phyloP scores from a whole-genome alignment of 495 filamentous ascomycete species.

The Cairneyella variabilis region DNA sequence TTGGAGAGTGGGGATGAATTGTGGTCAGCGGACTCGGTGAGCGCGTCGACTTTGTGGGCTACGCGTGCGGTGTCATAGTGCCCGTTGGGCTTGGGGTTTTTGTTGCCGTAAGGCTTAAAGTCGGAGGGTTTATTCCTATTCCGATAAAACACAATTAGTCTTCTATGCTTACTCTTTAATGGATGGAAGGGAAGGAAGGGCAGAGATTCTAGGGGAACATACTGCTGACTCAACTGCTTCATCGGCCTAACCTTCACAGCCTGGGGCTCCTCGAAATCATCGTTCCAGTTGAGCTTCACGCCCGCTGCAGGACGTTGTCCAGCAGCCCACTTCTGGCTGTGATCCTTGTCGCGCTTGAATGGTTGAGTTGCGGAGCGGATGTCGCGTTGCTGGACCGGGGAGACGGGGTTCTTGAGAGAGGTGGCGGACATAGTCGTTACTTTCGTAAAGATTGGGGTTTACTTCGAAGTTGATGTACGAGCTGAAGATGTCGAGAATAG shows the following conservation, averaged over 20 bases:
- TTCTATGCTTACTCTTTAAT: too few relatives aligned
- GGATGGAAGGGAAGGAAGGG: too few relatives aligned
- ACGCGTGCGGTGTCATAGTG: neutral
- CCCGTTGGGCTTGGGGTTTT: slow-evolving; percentile 18
- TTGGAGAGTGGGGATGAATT: slow-evolving; percentile 14
- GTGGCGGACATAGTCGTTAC: slow-evolving; percentile 14
- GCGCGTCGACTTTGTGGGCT: slow-evolving; percentile 15
- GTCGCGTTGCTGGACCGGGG: slow-evolving; percentile 13
- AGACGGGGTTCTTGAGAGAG: neutral
- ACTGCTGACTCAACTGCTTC: neutral
- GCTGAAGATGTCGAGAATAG: too few relatives aligned
- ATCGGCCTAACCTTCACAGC: slow-evolving; percentile 10
- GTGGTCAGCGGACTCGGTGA: slow-evolving; percentile 15
- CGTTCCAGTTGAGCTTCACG: neutral
- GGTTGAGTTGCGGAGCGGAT: slow-evolving; percentile 19
- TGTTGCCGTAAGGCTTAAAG: slow-evolving; percentile 24
- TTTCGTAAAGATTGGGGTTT: neutral
- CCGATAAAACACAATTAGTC: too few relatives aligned
- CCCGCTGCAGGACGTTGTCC: slow-evolving; percentile 15
- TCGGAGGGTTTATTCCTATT: too few relatives aligned
- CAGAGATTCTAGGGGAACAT: neutral
- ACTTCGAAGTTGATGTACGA: too few relatives aligned
- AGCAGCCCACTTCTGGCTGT: slow-evolving; percentile 21
- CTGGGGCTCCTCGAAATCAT: neutral
- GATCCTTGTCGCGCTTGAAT: slow-evolving; percentile 26